Evolutionary conservation across 495 filamentous ascomycete species (phyloP).

Genomic region (Neurospora sp.): DNA sequence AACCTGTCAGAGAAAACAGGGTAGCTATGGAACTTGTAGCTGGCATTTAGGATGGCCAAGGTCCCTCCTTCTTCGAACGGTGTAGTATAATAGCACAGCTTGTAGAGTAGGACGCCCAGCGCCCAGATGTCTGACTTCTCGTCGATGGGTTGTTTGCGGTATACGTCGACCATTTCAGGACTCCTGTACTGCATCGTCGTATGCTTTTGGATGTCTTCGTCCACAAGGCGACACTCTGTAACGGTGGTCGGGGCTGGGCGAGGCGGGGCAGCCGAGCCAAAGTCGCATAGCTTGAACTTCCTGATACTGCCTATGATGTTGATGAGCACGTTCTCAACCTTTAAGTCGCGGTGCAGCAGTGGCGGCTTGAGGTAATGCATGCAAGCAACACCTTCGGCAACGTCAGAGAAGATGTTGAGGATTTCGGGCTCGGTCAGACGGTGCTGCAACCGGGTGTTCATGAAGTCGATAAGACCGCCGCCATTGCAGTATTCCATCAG

Average conservation of each 20-base stretch:
- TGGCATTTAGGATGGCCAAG: conserved; percentile 96
- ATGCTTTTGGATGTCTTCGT: conserved; percentile 95
- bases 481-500: conserved; percentile 88
- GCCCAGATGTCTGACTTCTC: conserved; percentile 99
- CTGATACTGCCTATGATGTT: conserved; percentile 48
- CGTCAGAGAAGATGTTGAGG: conserved; percentile 90
- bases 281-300: conserved; percentile 93
- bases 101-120: conserved; percentile 89
- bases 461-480: conserved; percentile 96
- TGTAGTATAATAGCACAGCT: conserved; percentile 98
- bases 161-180: conserved; percentile 98
- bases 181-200: conserved; percentile 96
- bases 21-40: conserved; percentile 82
- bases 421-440: conserved; percentile 96
- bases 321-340: conserved; percentile 95
- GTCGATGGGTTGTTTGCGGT: conserved; percentile 90
- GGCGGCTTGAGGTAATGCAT: conserved; percentile 98
- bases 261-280: conserved; percentile 83
- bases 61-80: conserved; percentile 97
- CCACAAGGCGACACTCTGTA: conserved; percentile 78
- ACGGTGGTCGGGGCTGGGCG: conserved; percentile 75
- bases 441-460: conserved; percentile 96
- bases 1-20: conserved; percentile 82
- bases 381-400: conserved; percentile 91
- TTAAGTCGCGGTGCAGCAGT: conserved; percentile 86